Evolutionary conservation across 2,329 filamentous ascomycete species (phyloP).

Genomic region (Colletotrichum sojae): DNA sequence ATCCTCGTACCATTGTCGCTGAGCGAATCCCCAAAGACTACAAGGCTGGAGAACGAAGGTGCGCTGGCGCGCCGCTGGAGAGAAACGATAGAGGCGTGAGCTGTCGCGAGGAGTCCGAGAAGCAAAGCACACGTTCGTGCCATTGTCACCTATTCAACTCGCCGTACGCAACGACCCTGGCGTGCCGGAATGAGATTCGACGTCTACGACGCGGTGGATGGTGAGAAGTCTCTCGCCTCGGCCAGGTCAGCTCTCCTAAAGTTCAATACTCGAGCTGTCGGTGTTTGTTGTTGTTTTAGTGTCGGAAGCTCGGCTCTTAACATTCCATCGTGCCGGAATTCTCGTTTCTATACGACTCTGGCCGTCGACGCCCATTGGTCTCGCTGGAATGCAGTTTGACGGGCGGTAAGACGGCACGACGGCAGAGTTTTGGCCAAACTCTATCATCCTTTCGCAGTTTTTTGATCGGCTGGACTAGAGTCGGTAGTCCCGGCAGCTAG

Average conservation of each 20-base stretch:
- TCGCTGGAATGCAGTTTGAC: not conserved
- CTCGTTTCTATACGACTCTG: not conserved
- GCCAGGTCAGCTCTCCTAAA: too few relatives aligned
- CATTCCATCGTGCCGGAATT: not conserved
- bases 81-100: not conserved
- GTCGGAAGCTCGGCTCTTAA: not conserved
- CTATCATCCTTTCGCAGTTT: not conserved
- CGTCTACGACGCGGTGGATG: too few relatives aligned
- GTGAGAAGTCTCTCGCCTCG: too few relatives aligned
- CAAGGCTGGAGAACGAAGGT: constrained; percentile 7
- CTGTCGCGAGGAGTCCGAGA: not conserved
- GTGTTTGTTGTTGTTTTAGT: not conserved
- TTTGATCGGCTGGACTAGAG: not conserved
- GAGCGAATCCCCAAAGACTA: constrained; percentile 35
- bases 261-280: too few relatives aligned
- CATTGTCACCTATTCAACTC: not conserved
- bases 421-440: not conserved
- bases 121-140: not conserved
- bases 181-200: too few relatives aligned
- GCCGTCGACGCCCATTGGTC: not conserved
- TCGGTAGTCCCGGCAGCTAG: too few relatives aligned
- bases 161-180: not conserved
- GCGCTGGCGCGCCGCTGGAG: not conserved
- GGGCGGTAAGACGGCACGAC: too few relatives aligned
- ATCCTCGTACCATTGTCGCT: constrained; percentile 28